Evolutionary conservation across 2,329 filamentous ascomycete genomes (phyloP).

Genomic region (Penicillium sp.): DNA sequence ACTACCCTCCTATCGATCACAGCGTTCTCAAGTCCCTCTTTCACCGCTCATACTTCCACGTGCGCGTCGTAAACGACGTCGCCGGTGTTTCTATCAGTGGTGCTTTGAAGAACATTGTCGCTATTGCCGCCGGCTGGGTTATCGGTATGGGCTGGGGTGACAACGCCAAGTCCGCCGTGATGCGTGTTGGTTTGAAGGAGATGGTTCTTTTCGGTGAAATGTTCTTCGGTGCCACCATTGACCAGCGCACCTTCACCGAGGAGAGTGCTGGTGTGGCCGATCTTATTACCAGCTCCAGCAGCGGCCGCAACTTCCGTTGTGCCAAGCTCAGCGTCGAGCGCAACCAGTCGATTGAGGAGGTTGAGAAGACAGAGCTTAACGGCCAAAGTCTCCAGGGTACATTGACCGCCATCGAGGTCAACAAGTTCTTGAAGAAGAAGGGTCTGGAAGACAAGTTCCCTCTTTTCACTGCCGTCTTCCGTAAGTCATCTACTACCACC

Average conservation of each 20-base stretch:
- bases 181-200: conserved; percentile 92
- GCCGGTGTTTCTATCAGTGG: conserved; percentile 93
- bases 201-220: conserved; percentile 95
- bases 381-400: conserved; percentile 97
- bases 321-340: conserved; percentile 83
- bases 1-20: conserved; percentile 87
- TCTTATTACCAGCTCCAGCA: conserved; percentile 88
- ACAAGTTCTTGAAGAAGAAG: conserved; percentile 78
- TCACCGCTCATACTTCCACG: conserved; percentile 96
- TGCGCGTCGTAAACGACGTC: conserved; percentile 91
- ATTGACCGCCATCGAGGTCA: conserved; percentile 86
- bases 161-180: conserved; percentile 97
- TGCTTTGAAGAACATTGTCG: conserved; percentile 95
- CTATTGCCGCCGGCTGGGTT: conserved; percentile 90
- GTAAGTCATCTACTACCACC: conserved; percentile 35
- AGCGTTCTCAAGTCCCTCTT: conserved; percentile 80
- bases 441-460: conserved; percentile 83
- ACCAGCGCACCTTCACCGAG: conserved; percentile 88
- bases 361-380: conserved; percentile 87
- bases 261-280: conserved; percentile 94
- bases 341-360: conserved; percentile 76
- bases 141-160: conserved; percentile 96
- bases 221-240: conserved; percentile 83
- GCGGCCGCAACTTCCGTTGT: conserved; percentile 91
- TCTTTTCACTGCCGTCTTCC: conserved; percentile 84